Conservation (phyloP, 345 rosid genomes). For the Mallotus nudiflorus region DNA sequence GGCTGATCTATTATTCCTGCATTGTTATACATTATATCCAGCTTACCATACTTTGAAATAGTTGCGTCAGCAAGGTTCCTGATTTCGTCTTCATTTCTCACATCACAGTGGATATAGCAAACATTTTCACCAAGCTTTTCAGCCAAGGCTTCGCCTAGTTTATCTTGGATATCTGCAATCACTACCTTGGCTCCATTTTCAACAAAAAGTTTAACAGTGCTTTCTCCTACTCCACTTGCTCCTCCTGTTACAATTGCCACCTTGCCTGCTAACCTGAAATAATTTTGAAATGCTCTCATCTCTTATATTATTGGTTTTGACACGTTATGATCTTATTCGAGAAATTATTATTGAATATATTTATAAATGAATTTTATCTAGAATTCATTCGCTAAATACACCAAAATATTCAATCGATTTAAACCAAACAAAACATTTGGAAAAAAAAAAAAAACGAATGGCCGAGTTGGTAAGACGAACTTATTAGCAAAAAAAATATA, state of each 20-base stretch:
- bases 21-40: slow-evolving; percentile 47
- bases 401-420: too few species aligned
- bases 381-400: too few species aligned
- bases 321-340: too few species aligned
- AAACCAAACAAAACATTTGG: too few species aligned
- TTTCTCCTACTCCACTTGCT: slow-evolving; percentile 22
- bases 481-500: too few species aligned
- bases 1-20: slow-evolving; percentile 34
- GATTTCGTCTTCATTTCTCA: slow-evolving; percentile 36
- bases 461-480: too few species aligned
- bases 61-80: slow-evolving; percentile 29
- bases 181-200: slow-evolving; percentile 24
- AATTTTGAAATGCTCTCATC: neutral
- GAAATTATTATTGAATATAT: too few species aligned
- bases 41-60: slow-evolving; percentile 33
- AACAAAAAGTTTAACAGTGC: slow-evolving; percentile 15
- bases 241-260: slow-evolving; percentile 24
- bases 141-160: slow-evolving; percentile 7
- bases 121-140: neutral
- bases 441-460: too few species aligned
- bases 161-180: slow-evolving; percentile 25
- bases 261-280: slow-evolving; percentile 15
- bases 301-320: too few species aligned
- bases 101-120: slow-evolving; percentile 31
- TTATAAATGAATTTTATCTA: too few species aligned